phyloP scores from a whole-genome alignment of 768 basidiomycete species.

The Suillus subaureus region DNA sequence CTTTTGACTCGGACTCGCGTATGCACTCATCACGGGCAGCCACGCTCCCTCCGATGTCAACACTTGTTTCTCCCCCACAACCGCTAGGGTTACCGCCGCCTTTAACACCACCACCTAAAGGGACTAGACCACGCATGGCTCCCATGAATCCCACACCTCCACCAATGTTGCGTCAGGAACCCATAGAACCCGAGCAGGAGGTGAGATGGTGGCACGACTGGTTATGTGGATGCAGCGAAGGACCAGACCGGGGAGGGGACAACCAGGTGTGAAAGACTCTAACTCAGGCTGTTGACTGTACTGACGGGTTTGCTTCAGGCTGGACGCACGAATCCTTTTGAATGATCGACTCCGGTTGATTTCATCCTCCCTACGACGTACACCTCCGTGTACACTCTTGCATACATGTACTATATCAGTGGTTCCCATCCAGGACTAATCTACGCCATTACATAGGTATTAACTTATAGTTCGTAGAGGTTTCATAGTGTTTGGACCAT shows the following conservation, averaged over 20 bases:
- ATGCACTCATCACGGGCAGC: conserved; percentile 16
- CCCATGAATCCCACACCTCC: conserved; percentile 40
- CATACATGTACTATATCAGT: conserved; percentile 2
- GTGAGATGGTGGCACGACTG: conserved; percentile 85
- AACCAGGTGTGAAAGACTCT: conserved; percentile 53
- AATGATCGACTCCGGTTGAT: conserved; percentile 26
- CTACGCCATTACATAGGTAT: conserved; percentile 9
- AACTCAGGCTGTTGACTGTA: conserved; percentile 1
- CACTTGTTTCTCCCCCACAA: conserved; percentile 46
- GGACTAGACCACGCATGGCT: conserved; percentile 36
- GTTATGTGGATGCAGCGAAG: conserved; percentile 80
- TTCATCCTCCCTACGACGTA: conserved; percentile 8
- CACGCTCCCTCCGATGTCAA: conserved; percentile 25
- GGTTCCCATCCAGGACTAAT: conserved; percentile 3
- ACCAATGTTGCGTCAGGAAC: conserved; percentile 31
- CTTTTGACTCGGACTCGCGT: neutral
- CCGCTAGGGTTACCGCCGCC: conserved; percentile 67
- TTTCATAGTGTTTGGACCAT: conserved; percentile 16
- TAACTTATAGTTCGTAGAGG: neutral
- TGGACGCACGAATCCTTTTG: conserved; percentile 70
- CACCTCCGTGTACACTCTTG: neutral
- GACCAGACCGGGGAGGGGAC: conserved; percentile 72
- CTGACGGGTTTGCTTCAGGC: conserved; percentile 45
- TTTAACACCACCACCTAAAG: conserved; percentile 53
- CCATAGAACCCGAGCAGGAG: conserved; percentile 32